phyloP scores from a whole-genome alignment of 805 yeast species.

The Kuraishia piskuri region DNA sequence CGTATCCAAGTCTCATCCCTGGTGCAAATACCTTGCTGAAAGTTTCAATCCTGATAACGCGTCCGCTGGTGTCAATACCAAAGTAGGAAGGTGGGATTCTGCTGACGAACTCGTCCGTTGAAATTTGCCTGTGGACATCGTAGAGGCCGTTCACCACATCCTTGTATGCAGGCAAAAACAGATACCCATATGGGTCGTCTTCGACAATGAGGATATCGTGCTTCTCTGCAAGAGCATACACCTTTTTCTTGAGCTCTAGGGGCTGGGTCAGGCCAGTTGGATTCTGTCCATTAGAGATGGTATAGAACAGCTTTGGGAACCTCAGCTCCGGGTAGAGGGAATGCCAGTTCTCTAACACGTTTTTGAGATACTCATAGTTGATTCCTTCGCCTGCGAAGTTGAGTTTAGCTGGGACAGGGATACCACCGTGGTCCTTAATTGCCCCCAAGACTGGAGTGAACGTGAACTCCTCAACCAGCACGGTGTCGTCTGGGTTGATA shows the following conservation, averaged over 20 bases:
- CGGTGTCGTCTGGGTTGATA: constrained; percentile 69
- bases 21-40: constrained; percentile 77
- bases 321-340: constrained; percentile 25
- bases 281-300: constrained; percentile 78
- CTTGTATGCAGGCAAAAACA: constrained; percentile 47
- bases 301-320: constrained; percentile 54
- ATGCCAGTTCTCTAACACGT: constrained; percentile 60
- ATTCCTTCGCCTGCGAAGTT: constrained; percentile 17
- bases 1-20: constrained; percentile 68
- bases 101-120: constrained; percentile 35
- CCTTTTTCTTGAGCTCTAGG: constrained; percentile 42
- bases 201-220: constrained; percentile 68
- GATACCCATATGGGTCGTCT: constrained; percentile 82
- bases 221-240: constrained; percentile 54
- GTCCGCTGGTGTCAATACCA: constrained; percentile 65
- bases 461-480: constrained; percentile 73
- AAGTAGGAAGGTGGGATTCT: constrained; percentile 56
- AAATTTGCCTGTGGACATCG: constrained; percentile 25
- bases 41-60: constrained; percentile 71
- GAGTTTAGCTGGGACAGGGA: constrained; percentile 40
- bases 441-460: constrained; percentile 84
- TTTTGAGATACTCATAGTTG: constrained; percentile 41
- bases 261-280: constrained; percentile 72
- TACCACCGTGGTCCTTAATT: constrained; percentile 59
- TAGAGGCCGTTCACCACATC: constrained; percentile 32